These are phyloP conservation scores for Colletotrichum lindemuthianum DNA, from an alignment of 2,329 filamentous ascomycete species.

Conservation along the genomic window DNA sequence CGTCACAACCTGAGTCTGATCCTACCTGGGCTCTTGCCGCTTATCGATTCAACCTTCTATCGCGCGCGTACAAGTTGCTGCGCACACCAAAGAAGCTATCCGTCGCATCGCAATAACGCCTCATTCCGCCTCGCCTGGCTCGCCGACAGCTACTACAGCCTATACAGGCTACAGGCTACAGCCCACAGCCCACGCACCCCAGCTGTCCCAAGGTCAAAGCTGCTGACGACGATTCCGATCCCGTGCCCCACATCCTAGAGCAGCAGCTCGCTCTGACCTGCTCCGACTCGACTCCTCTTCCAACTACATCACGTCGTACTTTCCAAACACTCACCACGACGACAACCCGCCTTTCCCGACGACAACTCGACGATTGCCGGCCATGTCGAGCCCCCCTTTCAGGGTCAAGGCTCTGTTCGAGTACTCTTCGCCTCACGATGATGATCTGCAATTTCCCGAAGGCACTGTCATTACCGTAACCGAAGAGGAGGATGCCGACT, in stretches of 20 bases:
- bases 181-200: constrained; percentile 24
- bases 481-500: constrained; percentile 91
- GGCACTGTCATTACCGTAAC: constrained; percentile 95
- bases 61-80: constrained; percentile 8
- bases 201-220: constrained; percentile 24
- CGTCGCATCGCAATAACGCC: neutral
- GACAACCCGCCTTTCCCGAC: constrained; percentile 7
- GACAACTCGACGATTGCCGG: constrained; percentile 31
- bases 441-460: constrained; percentile 87
- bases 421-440: constrained; percentile 91
- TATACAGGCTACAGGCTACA: neutral
- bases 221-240: constrained; percentile 36
- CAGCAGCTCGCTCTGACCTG: constrained; percentile 30
- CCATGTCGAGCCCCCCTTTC: constrained; percentile 69
- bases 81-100: neutral
- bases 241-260: constrained; percentile 33
- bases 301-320: constrained; percentile 18
- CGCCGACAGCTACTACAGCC: neutral
- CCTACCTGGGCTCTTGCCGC: neutral
- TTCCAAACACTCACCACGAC: constrained; percentile 2
- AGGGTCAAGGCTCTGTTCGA: constrained; percentile 97
- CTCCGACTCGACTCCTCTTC: constrained; percentile 27
- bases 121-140: constrained; percentile 4
- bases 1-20: constrained; percentile 6
- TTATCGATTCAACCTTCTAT: constrained; percentile 5